Conservation (phyloP, 768 basidiomycete genomes). For the Coprinopsis strossmayeri region DNA sequence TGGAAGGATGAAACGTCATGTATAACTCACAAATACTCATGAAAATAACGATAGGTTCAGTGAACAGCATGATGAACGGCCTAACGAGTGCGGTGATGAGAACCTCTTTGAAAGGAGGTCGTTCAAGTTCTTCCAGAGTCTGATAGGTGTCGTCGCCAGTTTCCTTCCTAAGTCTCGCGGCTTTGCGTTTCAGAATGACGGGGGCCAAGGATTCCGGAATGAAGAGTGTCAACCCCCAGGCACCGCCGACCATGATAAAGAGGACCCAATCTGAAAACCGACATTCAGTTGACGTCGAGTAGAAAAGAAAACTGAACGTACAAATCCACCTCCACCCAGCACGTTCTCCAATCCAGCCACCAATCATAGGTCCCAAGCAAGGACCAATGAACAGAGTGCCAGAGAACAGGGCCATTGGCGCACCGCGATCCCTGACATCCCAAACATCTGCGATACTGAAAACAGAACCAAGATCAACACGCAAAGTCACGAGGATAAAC, state of each 20-base stretch:
- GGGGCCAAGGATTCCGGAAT: slow-evolving; percentile 50
- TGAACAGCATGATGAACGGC: slow-evolving; percentile 35
- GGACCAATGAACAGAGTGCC: slow-evolving; percentile 43
- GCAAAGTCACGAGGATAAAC: background rate
- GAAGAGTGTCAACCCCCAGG: slow-evolving; percentile 30
- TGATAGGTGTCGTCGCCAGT: slow-evolving; percentile 28
- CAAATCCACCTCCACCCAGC: slow-evolving; percentile 44
- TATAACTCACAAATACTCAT: slow-evolving; percentile 36
- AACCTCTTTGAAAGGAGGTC: slow-evolving; percentile 23
- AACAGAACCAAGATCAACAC: background rate
- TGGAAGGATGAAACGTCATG: too few species aligned
- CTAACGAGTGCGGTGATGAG: slow-evolving; percentile 30
- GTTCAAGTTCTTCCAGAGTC: slow-evolving; percentile 34
- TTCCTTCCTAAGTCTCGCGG: slow-evolving; percentile 31
- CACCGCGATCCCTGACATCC: slow-evolving; percentile 33
- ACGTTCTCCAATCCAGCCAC: slow-evolving; percentile 38
- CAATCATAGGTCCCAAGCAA: slow-evolving; percentile 43
- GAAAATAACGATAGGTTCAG: slow-evolving; percentile 38
- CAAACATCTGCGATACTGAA: slow-evolving; percentile 34
- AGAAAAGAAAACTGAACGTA: slow-evolving; percentile 12
- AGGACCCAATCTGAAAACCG: slow-evolving; percentile 32
- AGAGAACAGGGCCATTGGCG: slow-evolving; percentile 44
- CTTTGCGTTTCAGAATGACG: slow-evolving; percentile 36
- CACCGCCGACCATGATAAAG: slow-evolving; percentile 33
- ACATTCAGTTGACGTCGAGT: background rate